Percentiles rank a stretch among this genome's conserved stretches.
These are phyloP conservation scores for Benincasa hispida DNA, from an alignment of 306 rosid genomes.

Conservation along the genomic window DNA sequence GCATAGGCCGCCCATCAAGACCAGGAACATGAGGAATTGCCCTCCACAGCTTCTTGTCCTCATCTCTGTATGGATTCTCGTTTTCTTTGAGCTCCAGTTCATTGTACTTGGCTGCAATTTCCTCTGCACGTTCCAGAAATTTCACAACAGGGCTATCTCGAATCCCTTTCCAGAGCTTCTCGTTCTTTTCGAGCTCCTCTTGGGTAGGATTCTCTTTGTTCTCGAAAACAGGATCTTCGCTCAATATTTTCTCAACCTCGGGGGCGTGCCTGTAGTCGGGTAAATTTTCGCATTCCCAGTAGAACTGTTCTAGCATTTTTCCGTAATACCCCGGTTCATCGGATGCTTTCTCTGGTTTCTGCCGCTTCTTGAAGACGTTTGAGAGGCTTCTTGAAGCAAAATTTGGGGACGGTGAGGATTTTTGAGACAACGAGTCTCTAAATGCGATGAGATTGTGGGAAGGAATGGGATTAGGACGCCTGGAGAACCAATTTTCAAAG, in stretches of 20 bases:
- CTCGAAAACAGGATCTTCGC: constrained; percentile 31
- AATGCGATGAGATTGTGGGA: constrained; percentile 25
- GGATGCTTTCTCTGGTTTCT: constrained; percentile 14
- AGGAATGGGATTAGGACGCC: constrained; percentile 50
- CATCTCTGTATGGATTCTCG: constrained; percentile 39
- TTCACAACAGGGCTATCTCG: constrained; percentile 41
- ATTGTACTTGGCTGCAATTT: constrained; percentile 34
- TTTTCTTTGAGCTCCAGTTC: constrained; percentile 55
- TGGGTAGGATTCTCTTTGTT: constrained; percentile 50
- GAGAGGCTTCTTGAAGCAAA: constrained; percentile 57
- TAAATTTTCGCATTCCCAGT: constrained; percentile 47
- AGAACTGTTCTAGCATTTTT: constrained; percentile 43
- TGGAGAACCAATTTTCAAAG: constrained; percentile 64
- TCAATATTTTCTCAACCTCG: constrained; percentile 55
- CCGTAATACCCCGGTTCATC: constrained; percentile 37
- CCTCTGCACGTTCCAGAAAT: constrained; percentile 49
- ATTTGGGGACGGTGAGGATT: constrained; percentile 14
- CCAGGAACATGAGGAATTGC: constrained; percentile 53
- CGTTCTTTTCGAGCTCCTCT: constrained; percentile 44
- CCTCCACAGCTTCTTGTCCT: constrained; percentile 62
- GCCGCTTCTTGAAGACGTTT: constrained; percentile 22
- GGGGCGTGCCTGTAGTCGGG: constrained; percentile 68
- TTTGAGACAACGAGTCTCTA: constrained; percentile 17
- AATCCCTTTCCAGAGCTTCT: constrained; percentile 31
- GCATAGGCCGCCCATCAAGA: constrained; percentile 81